Evolutionary conservation across 2,329 filamentous ascomycete species (phyloP).

Genomic region (Scorias spongiosa): DNA sequence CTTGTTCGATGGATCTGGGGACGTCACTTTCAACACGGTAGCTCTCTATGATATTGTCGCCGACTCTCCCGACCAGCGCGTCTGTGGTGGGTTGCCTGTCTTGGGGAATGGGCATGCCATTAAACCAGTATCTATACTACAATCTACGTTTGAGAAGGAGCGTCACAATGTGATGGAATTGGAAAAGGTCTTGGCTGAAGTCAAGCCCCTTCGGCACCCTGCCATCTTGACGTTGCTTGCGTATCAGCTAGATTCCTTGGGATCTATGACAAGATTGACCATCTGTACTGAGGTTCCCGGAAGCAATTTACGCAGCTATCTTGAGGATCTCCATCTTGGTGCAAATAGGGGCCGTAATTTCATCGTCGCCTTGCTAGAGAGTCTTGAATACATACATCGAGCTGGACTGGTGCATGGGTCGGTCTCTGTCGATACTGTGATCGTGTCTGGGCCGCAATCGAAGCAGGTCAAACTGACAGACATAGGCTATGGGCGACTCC

Average conservation of each 20-base stretch:
- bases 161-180: conserved; percentile 10
- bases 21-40: conserved; percentile 7
- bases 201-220: conserved; percentile 60
- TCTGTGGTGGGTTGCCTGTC: neutral
- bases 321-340: conserved; percentile 55
- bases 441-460: conserved; percentile 9
- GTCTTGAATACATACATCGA: conserved; percentile 71
- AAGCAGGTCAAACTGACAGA: conserved; percentile 54
- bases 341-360: conserved; percentile 57
- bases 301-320: conserved; percentile 65
- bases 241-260: conserved; percentile 26
- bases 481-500: conserved; percentile 51
- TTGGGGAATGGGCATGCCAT: neutral
- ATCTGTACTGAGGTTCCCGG: conserved; percentile 52
- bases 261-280: conserved; percentile 2
- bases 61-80: neutral
- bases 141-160: neutral
- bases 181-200: conserved; percentile 42
- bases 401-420: conserved; percentile 58
- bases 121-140: neutral
- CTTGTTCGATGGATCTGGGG: conserved; percentile 9
- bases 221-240: conserved; percentile 69
- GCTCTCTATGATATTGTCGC: neutral
- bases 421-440: conserved; percentile 10
- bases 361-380: conserved; percentile 85